These are phyloP conservation scores for Tulasnella sp. DNA, from an alignment of 768 basidiomycete genomes.

Conservation along the genomic window DNA sequence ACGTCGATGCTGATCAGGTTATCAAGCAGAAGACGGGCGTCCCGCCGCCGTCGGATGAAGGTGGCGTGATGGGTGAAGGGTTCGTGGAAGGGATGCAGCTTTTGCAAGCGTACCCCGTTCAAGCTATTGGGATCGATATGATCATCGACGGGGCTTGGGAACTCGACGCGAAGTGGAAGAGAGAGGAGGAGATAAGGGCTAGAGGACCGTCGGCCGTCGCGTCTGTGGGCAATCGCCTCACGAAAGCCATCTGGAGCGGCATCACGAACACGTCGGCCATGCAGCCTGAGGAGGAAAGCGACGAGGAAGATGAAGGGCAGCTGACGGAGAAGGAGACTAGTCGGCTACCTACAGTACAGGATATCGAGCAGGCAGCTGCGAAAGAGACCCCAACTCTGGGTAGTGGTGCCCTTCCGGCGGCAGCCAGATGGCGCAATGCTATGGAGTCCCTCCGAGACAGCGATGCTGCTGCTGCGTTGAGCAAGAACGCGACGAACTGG, in stretches of 20 bases:
- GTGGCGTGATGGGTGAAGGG: slow-evolving; percentile 16
- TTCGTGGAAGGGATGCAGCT: slow-evolving; percentile 16
- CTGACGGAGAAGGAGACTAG: slow-evolving; percentile 3
- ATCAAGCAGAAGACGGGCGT: not conserved
- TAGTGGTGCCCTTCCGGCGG: not conserved
- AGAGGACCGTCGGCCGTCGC: not conserved
- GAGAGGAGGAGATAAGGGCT: not conserved
- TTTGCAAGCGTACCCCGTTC: slow-evolving; percentile 13
- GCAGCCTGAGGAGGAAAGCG: not conserved
- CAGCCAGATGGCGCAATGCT: not conserved
- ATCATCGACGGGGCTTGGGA: slow-evolving; percentile 12
- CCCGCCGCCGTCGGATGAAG: not conserved
- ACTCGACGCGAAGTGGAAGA: not conserved
- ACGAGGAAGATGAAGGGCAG: not conserved
- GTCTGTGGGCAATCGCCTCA: not conserved
- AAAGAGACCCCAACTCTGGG: not conserved
- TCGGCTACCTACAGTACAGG: not conserved
- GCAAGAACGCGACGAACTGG: slow-evolving; percentile 1
- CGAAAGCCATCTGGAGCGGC: slow-evolving; percentile 7
- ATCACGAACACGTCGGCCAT: slow-evolving; percentile 6
- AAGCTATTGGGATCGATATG: slow-evolving; percentile 12
- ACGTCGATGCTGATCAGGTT: slow-evolving; percentile 7
- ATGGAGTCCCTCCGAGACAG: not conserved
- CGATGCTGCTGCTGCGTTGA: not conserved
- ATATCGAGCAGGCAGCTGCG: not conserved